These are phyloP conservation scores for Cercophora newfieldiana DNA, from an alignment of 495 filamentous ascomycete genomes.

Conservation along the genomic window DNA sequence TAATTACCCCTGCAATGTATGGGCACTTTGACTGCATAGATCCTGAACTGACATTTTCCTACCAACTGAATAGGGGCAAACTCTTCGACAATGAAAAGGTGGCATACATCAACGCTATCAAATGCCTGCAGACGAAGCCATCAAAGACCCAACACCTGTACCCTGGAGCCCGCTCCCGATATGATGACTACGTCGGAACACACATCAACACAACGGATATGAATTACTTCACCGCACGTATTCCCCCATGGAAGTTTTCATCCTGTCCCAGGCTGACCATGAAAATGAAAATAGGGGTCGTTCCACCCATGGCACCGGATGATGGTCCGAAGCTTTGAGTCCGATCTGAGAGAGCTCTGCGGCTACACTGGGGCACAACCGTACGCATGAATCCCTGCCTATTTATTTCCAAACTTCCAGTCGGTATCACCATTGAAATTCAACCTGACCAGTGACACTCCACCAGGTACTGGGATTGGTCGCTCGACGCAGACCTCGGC, in stretches of 20 bases:
- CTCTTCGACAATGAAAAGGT: not conserved
- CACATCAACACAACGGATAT: conserved; percentile 51
- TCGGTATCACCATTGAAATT: no score
- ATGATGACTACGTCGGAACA: conserved; percentile 52
- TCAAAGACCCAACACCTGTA: conserved; percentile 25
- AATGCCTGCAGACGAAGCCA: conserved; percentile 44
- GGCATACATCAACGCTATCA: conserved; percentile 46
- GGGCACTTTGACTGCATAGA: not conserved
- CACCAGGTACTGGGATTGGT: conserved; percentile 33
- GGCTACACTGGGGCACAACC: conserved; percentile 54
- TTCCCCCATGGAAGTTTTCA: not conserved
- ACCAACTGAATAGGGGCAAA: conserved; percentile 8
- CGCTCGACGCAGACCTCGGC: conserved; percentile 27
- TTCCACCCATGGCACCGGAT: conserved; percentile 68
- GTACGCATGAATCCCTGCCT: no score
- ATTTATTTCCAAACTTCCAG: no score
- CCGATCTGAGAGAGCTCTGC: conserved; percentile 64
- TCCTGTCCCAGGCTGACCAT: not conserved
- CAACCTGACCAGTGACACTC: no score
- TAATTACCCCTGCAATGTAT: not conserved
- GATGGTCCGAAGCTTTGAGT: conserved; percentile 61
- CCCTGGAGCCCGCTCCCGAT: conserved; percentile 45
- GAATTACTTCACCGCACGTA: conserved; percentile 20
- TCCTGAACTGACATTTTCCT: no score
- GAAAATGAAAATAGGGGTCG: conserved; percentile 43